Evolutionary conservation across 2,329 filamentous ascomycete species (phyloP).

Genomic region (Colletotrichum sidae): DNA sequence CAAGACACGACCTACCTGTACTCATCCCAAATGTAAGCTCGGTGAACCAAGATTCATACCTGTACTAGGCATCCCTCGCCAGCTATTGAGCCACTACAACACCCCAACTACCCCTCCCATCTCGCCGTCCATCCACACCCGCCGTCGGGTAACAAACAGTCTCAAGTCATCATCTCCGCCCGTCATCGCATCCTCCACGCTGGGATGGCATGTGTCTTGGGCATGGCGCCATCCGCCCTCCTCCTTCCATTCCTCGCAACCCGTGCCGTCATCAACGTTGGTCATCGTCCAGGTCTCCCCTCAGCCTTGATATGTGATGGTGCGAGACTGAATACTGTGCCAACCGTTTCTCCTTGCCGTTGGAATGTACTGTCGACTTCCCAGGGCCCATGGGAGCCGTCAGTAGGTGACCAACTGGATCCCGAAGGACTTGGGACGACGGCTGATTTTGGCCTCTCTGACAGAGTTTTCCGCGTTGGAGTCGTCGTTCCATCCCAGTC

Average conservation of each 20-base stretch:
- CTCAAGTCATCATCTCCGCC: conserved; percentile 22
- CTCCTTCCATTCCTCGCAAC: too few species aligned
- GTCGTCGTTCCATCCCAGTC: too few species aligned
- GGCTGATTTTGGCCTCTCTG: neutral
- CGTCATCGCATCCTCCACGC: conserved; percentile 24
- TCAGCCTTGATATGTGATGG: too few species aligned
- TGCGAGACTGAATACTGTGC: too few species aligned
- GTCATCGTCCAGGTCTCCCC: too few species aligned
- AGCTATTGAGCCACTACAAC: too few species aligned
- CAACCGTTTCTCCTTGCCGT: too few species aligned
- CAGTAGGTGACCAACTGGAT: neutral
- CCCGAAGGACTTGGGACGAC: neutral
- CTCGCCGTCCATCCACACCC: conserved; percentile 1
- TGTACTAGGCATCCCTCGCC: too few species aligned
- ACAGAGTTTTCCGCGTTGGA: neutral
- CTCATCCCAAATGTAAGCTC: neutral
- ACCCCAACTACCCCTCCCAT: neutral
- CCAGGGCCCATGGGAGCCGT: too few species aligned
- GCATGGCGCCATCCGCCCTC: neutral
- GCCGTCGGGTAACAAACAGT: neutral
- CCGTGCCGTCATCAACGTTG: too few species aligned
- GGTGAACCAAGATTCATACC: neutral
- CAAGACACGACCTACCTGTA: too few species aligned
- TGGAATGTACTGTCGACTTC: too few species aligned
- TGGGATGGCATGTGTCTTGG: conserved; percentile 33